Base-by-base conservation (phyloP, 345 rosid genomes). In the Syzygium jambos region DNA sequence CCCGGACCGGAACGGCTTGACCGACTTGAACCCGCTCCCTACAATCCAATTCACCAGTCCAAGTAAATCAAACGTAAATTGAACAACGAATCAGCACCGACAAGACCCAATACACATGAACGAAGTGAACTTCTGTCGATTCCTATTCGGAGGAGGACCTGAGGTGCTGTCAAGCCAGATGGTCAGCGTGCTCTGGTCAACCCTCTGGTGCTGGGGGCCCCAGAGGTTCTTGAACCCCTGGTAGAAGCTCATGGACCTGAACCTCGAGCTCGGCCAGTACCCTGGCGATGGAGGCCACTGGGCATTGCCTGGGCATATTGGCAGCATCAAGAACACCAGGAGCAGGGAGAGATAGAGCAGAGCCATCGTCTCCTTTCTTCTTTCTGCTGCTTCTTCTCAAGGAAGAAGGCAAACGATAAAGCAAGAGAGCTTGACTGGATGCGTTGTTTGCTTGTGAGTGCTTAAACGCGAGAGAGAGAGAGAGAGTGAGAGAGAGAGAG, bases 11-110 rank as follows among this genome's bases (percentile, higher is more conserved):
- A 95, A 98, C 65, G 99, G 95, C 80, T 91, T 93, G 23, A 94
- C 93, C 13, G 99, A 98, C 90, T 98, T 96, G 89, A 98, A 98
- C 85, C 99, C 99, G 90, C 99, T 98, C 89, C 99, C 99, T 91
- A 90, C 19, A 49, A 49, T 85, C 22, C 82, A 73, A 73, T 73
- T 55, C 59, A 52, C 61, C 55, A 83, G 56, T 51, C 56, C 54
- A 83, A 52, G 59, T 78, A 83, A 88, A 88, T 73, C 82, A 38
- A 73, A 38, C 49, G 82, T 0, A 10, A 84, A 52, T 65, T 86
- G 49, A 85, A 84, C 52, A 87, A 51, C 27, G 46, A 52, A 41
- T 86, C 59, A 38, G 30, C 22, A 90, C 54, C 14, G 38, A 61
- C 14, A 88, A 87, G 84, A 84, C 90, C 55, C 87, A 61, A 84